Base-by-base conservation (phyloP, 2,329 filamentous ascomycete species). In the Calcarisporium arbuscula region DNA sequence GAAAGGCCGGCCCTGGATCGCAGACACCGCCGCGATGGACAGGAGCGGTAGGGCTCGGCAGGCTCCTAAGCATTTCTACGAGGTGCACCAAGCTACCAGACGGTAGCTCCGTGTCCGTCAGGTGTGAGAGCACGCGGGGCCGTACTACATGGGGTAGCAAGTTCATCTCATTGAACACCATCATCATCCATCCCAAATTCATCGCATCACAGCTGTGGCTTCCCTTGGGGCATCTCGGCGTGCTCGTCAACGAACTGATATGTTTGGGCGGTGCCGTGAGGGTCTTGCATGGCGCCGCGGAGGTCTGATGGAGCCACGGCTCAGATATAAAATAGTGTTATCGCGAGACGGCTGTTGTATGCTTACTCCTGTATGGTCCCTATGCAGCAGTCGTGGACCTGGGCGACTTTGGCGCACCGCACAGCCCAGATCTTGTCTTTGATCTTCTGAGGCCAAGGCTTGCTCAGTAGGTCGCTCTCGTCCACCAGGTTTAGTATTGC, bases 121-220 rank as follows among this genome's bases (percentile, higher is more conserved):
- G 21, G 16, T 54, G 51, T 6, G 47, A 43, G 3, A 57, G 34
- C 0, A 47, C 43, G 8, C 50, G 31, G 0, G 54, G 51, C 2
- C 56, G 53, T 47, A 70, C 48, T 5, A 71, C 53, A 5, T 56
- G 58, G 4, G 59, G 52, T 3, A 72, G 45, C 1, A 73, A 50
- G 27, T 60, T 58, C 34, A 72, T 53, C 42, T 73, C 66, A 32
- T 65, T 65, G 34, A 65, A 68, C 0, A 65, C 53, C n/a, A 72
- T 55, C 63, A 74, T 69, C 21, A 72, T 46, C 68, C 69, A 75
- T 4, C 71, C 71, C 0, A 75, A 54, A 34, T 70, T 73, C 0
- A 62, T 62, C 0, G 70, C 68, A 41, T 75, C 72, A 35, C 71
- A 75, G 46, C 56, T 53, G 35, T 67, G 68, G 35, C 61, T 68